A percentile compares a stretch with the other conserved stretches of the same genome.
Evolutionary conservation across 2,329 filamentous ascomycete genomes (phyloP).

Genomic region (Botrytis tulipae): DNA sequence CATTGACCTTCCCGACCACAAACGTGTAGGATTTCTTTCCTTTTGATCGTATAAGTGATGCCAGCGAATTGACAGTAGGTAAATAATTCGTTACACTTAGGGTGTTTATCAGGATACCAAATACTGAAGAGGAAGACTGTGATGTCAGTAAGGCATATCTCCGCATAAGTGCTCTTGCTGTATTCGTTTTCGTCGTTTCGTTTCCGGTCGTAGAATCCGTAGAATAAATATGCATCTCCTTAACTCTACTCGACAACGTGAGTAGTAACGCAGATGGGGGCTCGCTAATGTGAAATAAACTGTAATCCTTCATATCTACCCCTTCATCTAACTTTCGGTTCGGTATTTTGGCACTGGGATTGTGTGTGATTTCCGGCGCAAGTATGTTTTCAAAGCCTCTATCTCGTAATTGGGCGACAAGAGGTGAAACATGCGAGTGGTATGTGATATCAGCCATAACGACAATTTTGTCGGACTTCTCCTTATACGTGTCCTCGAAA

Average conservation of each 20-base stretch:
- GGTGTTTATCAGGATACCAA: slow-evolving; percentile 95
- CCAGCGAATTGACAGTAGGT: slow-evolving; percentile 71
- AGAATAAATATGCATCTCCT: slow-evolving; percentile 74
- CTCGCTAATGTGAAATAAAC: slow-evolving; percentile 79
- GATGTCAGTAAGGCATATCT: slow-evolving; percentile 85
- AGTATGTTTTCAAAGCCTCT: slow-evolving; percentile 70
- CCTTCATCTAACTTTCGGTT: slow-evolving; percentile 62
- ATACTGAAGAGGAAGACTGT: slow-evolving; percentile 76
- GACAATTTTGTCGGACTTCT: slow-evolving; percentile 60
- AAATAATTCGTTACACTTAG: slow-evolving; percentile 90
- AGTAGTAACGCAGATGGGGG: slow-evolving; percentile 82
- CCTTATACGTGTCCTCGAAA: slow-evolving; percentile 67
- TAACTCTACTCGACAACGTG: slow-evolving; percentile 79
- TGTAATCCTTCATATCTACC: slow-evolving; percentile 48
- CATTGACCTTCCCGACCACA: slow-evolving; percentile 94
- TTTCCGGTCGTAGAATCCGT: slow-evolving; percentile 43
- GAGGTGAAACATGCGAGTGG: slow-evolving; percentile 64
- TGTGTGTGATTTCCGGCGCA: slow-evolving; percentile 69
- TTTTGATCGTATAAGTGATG: slow-evolving; percentile 67
- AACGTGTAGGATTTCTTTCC: slow-evolving; percentile 97
- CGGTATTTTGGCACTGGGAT: slow-evolving; percentile 77
- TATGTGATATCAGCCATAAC: slow-evolving; percentile 91
- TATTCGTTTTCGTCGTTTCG: slow-evolving; percentile 41
- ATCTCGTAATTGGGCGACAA: slow-evolving; percentile 55
- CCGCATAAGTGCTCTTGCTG: slow-evolving; percentile 64